A percentile compares a stretch with the other conserved stretches of the same genome.
These are phyloP conservation scores for Rhizophora apiculata DNA, from an alignment of 345 rosid genomes.

Conservation along the genomic window DNA sequence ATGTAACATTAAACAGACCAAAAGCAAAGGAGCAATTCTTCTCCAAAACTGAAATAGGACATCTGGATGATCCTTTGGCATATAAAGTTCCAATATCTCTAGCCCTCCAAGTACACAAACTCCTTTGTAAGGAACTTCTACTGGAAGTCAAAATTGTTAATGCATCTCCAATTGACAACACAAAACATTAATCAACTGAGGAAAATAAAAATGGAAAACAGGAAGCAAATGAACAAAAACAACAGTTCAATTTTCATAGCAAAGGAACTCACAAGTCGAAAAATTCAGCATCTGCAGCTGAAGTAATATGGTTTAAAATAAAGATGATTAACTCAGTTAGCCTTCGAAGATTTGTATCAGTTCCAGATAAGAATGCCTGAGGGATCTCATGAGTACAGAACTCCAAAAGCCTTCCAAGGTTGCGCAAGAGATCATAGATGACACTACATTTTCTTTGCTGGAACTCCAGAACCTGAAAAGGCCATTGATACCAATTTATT, in stretches of 20 bases:
- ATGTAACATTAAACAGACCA: not conserved
- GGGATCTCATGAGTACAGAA: slow-evolving; percentile 85
- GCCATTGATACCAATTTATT: not conserved
- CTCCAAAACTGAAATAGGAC: too few relatives aligned
- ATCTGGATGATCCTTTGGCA: too few relatives aligned
- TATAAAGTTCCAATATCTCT: too few relatives aligned
- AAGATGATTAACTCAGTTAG: slow-evolving; percentile 79
- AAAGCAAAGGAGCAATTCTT: not conserved
- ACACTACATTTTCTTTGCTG: slow-evolving; percentile 86
- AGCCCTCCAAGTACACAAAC: too few relatives aligned
- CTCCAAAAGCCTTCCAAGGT: slow-evolving; percentile 87
- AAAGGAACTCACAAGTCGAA: slow-evolving; percentile 71
- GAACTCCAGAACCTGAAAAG: slow-evolving; percentile 66
- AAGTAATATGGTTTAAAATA: slow-evolving; percentile 76
- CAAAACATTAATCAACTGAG: too few relatives aligned
- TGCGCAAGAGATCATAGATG: slow-evolving; percentile 91
- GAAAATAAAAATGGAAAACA: slow-evolving; percentile 2
- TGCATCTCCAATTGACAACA: not conserved
- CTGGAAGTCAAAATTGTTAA: not conserved
- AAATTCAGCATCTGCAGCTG: slow-evolving; percentile 82
- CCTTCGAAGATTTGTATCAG: slow-evolving; percentile 87
- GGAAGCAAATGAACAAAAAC: not conserved
- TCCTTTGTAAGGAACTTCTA: too few relatives aligned
- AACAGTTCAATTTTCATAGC: not conserved
- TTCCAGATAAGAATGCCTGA: slow-evolving; percentile 72